phyloP scores from a whole-genome alignment of 257 asterid genomes.

The Nicotiana tabacum region DNA sequence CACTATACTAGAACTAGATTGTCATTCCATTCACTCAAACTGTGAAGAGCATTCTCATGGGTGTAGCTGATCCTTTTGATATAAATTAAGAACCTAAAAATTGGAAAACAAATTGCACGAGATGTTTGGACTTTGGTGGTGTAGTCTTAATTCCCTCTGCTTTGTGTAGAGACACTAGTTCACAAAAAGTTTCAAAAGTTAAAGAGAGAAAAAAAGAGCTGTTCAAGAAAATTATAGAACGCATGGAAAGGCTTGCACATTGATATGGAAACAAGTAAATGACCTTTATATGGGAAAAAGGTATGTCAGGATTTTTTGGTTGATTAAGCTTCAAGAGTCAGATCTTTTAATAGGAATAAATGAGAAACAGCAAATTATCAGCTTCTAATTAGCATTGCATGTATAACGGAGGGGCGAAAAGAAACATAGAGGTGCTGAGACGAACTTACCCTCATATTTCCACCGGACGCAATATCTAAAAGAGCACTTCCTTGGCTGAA shows the following conservation, averaged over 20 bases:
- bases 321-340: background rate
- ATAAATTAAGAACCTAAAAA: background rate
- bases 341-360: background rate
- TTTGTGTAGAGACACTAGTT: background rate
- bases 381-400: background rate
- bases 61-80: background rate
- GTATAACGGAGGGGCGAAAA: background rate
- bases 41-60: background rate
- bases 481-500: slow-evolving; percentile 93
- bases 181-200: background rate
- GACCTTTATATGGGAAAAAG: background rate
- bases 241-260: background rate
- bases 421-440: background rate
- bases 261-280: background rate
- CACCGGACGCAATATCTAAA: slow-evolving; percentile 73
- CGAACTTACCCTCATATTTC: slow-evolving; percentile 81
- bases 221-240: background rate
- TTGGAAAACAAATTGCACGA: background rate
- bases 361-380: background rate
- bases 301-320: background rate
- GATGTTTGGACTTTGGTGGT: background rate
- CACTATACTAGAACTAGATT: background rate
- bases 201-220: background rate
- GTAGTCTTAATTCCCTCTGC: background rate
- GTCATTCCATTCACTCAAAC: background rate